Conservation (phyloP, 495 filamentous ascomycete species). For the Jackrogersella minutella region DNA sequence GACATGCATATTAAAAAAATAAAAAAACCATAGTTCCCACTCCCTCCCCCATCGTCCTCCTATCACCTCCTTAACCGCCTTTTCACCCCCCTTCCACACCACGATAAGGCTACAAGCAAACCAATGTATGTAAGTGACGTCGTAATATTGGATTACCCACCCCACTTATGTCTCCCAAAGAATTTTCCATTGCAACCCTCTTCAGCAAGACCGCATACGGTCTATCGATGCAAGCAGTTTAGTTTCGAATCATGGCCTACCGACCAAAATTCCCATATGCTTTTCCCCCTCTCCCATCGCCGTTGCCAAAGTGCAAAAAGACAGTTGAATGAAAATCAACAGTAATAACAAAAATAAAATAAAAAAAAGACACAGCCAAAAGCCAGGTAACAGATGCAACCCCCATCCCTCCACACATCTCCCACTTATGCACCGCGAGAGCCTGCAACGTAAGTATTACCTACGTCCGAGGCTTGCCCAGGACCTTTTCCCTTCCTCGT, state of each 20-base stretch:
- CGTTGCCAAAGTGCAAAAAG: too few relatives aligned
- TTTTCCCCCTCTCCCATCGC: too few relatives aligned
- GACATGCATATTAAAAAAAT: too few relatives aligned
- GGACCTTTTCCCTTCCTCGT: too few relatives aligned
- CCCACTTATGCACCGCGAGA: conserved; percentile 5
- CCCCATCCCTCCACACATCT: too few relatives aligned
- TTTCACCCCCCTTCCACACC: neutral
- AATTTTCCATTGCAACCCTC: conserved; percentile 14
- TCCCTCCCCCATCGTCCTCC: neutral
- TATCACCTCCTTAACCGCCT: neutral
- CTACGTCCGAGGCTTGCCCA: conserved; percentile 20
- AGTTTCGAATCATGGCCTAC: too few relatives aligned
- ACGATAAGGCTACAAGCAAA: too few relatives aligned
- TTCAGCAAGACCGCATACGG: neutral
- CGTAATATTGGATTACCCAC: conserved; percentile 23
- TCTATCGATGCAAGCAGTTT: conserved; percentile 1
- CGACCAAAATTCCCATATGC: too few relatives aligned
- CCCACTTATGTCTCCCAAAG: conserved; percentile 1
- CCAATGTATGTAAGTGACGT: conserved; percentile 16
- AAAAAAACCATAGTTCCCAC: too few relatives aligned
- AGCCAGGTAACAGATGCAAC: too few relatives aligned
- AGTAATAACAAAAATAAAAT: neutral
- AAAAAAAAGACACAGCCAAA: too few relatives aligned
- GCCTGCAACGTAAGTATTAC: conserved; percentile 29
- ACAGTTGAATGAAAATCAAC: neutral